These are phyloP conservation scores for Suillus sp. DNA, from an alignment of 768 basidiomycete genomes.

Conservation along the genomic window DNA sequence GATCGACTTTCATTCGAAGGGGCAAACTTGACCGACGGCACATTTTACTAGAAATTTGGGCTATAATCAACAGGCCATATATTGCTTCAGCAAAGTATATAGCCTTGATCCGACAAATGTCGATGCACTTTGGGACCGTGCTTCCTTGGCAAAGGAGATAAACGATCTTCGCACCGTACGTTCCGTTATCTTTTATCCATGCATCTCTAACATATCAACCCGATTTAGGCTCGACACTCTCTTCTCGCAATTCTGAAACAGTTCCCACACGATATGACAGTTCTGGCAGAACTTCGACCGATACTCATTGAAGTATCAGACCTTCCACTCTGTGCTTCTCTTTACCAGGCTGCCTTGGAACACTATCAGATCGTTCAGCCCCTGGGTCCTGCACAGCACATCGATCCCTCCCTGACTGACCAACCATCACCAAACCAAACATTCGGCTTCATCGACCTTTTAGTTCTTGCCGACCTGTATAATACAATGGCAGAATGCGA, in stretches of 20 bases:
- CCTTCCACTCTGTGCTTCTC: slow-evolving; percentile 58
- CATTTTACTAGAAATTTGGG: slow-evolving; percentile 52
- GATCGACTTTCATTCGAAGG: neutral
- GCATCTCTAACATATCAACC: neutral
- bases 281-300: slow-evolving; percentile 76
- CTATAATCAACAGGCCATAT: slow-evolving; percentile 83
- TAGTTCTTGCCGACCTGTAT: slow-evolving; percentile 83
- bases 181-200: slow-evolving; percentile 3
- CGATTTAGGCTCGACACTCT: slow-evolving; percentile 29
- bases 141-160: slow-evolving; percentile 74
- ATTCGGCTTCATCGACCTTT: slow-evolving; percentile 52
- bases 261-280: slow-evolving; percentile 77
- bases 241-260: slow-evolving; percentile 57
- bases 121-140: slow-evolving; percentile 88
- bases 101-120: slow-evolving; percentile 80
- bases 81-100: slow-evolving; percentile 86
- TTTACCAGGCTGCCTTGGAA: slow-evolving; percentile 76
- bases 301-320: slow-evolving; percentile 74
- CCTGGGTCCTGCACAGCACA: slow-evolving; percentile 47
- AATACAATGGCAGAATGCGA: slow-evolving; percentile 70
- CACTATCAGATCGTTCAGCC: slow-evolving; percentile 52
- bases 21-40: neutral
- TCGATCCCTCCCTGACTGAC: slow-evolving; percentile 22
- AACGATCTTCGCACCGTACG: slow-evolving; percentile 69
- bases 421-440: slow-evolving; percentile 14